phyloP scores from a whole-genome alignment of 768 basidiomycete species.

The Termitomyces eurrhizus region DNA sequence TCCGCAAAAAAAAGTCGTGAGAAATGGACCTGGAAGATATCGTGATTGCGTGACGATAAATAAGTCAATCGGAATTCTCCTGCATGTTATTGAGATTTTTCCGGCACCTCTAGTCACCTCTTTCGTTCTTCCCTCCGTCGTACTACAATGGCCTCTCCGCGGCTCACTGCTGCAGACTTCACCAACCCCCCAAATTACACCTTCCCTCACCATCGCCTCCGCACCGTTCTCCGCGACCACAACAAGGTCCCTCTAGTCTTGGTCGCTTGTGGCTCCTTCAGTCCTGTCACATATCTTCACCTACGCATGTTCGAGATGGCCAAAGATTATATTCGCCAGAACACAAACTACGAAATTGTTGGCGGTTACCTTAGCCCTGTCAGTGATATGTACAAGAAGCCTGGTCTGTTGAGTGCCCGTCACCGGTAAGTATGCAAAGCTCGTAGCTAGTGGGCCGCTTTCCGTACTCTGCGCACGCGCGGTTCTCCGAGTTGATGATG shows the following conservation, averaged over 20 bases:
- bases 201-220: constrained; percentile 66
- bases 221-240: constrained; percentile 50
- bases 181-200: constrained; percentile 63
- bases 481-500: not conserved
- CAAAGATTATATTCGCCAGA: constrained; percentile 89
- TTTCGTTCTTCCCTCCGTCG: too few relatives aligned
- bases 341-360: constrained; percentile 90
- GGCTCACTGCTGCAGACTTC: constrained; percentile 41
- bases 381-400: constrained; percentile 94
- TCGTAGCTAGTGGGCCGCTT: not conserved
- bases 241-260: constrained; percentile 85
- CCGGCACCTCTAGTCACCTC: constrained; percentile 6
- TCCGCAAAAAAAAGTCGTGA: not conserved
- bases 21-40: constrained; percentile 4
- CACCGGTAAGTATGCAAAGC: constrained; percentile 69
- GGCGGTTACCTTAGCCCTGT: constrained; percentile 97
- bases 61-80: not conserved
- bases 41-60: constrained; percentile 1
- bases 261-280: constrained; percentile 97
- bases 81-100: constrained; percentile 6
- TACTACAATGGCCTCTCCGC: constrained; percentile 22
- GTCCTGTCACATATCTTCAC: constrained; percentile 96
- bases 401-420: constrained; percentile 80
- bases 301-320: constrained; percentile 99
- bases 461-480: not conserved